Evolutionary conservation across 164 flowering plant species (phyloP).

Genomic region (Hamamelis virginiana): DNA sequence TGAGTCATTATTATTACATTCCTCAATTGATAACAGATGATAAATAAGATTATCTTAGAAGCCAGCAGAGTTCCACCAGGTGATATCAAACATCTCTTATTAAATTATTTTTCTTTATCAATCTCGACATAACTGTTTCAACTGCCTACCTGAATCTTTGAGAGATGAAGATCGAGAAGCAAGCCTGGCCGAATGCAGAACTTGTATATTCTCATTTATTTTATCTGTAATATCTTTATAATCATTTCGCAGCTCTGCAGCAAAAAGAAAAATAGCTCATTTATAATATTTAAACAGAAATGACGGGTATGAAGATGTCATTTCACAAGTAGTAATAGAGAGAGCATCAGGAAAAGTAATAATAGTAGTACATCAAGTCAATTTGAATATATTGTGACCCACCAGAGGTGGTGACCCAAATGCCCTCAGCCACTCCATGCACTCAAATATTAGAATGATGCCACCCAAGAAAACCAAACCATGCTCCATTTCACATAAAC

Average conservation of each 20-base stretch:
- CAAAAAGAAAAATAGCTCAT: constrained; percentile 6
- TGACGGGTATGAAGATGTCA: background rate
- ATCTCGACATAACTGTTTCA: constrained; percentile 2
- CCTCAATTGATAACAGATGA: background rate
- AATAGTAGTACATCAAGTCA: background rate
- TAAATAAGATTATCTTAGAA: background rate
- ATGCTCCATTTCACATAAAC: background rate
- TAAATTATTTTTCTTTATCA: background rate
- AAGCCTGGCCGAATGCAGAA: constrained; percentile 72
- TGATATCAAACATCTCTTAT: background rate
- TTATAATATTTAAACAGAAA: background rate
- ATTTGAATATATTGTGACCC: too few relatives aligned
- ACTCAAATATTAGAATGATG: background rate
- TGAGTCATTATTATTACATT: background rate
- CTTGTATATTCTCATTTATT: constrained; percentile 55
- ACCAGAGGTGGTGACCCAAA: background rate
- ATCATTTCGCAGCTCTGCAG: constrained; percentile 73
- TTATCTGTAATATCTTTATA: constrained; percentile 65
- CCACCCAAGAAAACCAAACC: background rate
- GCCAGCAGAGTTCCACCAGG: background rate
- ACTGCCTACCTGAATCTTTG: constrained; percentile 47
- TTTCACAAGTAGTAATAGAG: background rate
- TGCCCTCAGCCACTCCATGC: background rate
- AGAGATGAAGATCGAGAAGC: constrained; percentile 30
- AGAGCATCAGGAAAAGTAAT: background rate